Conservation (phyloP, 345 rosid species). For the Turritis glabra region DNA sequence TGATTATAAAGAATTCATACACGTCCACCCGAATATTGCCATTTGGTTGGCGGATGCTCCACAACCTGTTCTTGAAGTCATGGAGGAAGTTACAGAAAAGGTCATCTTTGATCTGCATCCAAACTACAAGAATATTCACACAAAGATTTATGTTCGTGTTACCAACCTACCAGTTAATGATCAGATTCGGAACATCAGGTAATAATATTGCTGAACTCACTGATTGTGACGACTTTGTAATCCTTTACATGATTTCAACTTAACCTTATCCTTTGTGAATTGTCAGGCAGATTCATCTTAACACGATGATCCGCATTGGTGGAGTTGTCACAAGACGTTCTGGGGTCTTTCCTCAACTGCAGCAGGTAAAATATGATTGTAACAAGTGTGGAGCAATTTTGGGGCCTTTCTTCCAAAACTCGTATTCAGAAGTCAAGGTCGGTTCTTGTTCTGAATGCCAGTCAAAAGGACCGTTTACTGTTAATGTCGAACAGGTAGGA, state of each 20-base stretch:
- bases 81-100: constrained; percentile 84
- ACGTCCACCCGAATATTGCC: constrained; percentile 90
- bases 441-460: constrained; percentile 99
- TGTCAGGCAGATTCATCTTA: constrained; percentile 92
- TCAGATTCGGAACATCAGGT: constrained; percentile 95
- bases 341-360: constrained; percentile 98
- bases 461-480: constrained; percentile 96
- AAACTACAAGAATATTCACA: constrained; percentile 83
- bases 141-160: constrained; percentile 81
- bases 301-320: constrained; percentile 97
- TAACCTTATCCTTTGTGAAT: constrained; percentile 9
- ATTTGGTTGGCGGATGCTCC: constrained; percentile 99
- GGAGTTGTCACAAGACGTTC: constrained; percentile 98
- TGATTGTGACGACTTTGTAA: neutral
- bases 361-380: constrained; percentile 98
- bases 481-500: constrained; percentile 87
- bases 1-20: constrained; percentile 88
- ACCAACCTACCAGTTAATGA: constrained; percentile 91
- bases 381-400: constrained; percentile 87
- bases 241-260: neutral
- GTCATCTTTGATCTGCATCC: constrained; percentile 89
- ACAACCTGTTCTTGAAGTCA: constrained; percentile 93
- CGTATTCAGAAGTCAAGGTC: constrained; percentile 96
- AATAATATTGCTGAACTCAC: neutral
- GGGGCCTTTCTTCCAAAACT: constrained; percentile 96